A percentile compares a stretch with the other conserved stretches of the same genome.
Evolutionary conservation across 2,329 filamentous ascomycete species (phyloP).

Genomic region (Phaeophleospora eucalypticola): DNA sequence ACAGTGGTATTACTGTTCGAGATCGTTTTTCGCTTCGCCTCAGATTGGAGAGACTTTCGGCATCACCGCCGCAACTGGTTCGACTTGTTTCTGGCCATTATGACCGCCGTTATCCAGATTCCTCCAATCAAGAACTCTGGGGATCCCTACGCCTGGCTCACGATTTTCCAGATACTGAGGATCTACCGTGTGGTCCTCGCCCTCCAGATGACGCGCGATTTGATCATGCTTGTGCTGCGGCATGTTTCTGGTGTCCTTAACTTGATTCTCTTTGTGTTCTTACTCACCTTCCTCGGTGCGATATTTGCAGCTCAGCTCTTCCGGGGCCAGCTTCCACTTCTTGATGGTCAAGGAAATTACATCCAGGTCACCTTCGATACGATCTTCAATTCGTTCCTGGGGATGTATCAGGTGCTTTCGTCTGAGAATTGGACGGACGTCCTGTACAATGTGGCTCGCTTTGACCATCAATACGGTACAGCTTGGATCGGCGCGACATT

Average conservation of each 20-base stretch:
- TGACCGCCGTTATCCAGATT: slow-evolving; percentile 80
- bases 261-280: slow-evolving; percentile 90
- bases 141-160: slow-evolving; percentile 78
- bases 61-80: slow-evolving; percentile 69
- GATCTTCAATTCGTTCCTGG: slow-evolving; percentile 92
- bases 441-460: slow-evolving; percentile 74
- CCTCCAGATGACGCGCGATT: slow-evolving; percentile 77
- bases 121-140: slow-evolving; percentile 71
- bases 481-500: slow-evolving; percentile 91
- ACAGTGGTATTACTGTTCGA: slow-evolving; percentile 77
- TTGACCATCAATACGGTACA: slow-evolving; percentile 62
- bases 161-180: slow-evolving; percentile 86
- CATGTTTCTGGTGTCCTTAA: slow-evolving; percentile 91
- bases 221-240: slow-evolving; percentile 82
- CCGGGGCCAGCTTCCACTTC: slow-evolving; percentile 69
- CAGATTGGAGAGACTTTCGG: slow-evolving; percentile 79
- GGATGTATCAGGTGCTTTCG: slow-evolving; percentile 95
- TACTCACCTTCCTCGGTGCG: slow-evolving; percentile 88
- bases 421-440: slow-evolving; percentile 94
- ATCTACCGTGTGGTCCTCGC: slow-evolving; percentile 89
- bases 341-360: slow-evolving; percentile 57
- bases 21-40: slow-evolving; percentile 71
- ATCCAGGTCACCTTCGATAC: slow-evolving; percentile 76
- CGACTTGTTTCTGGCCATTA: slow-evolving; percentile 73
- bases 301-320: slow-evolving; percentile 94